A percentile compares a stretch with the other conserved stretches of the same genome.
phyloP scores from a whole-genome alignment of 768 basidiomycete genomes.

The Suillus plorans region DNA sequence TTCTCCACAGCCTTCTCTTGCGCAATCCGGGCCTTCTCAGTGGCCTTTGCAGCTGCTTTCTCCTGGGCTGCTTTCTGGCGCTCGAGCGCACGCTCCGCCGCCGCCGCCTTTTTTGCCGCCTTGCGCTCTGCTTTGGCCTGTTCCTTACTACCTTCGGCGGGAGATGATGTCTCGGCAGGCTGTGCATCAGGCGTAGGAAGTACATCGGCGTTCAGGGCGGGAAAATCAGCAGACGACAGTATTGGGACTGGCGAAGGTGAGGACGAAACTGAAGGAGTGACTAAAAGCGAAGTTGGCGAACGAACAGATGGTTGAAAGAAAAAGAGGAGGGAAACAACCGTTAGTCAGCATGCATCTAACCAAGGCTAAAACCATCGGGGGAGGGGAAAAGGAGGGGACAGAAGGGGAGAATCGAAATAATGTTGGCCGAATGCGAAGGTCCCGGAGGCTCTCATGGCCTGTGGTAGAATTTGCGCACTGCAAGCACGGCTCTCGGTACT shows the following conservation, averaged over 20 bases:
- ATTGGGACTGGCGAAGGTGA: slow-evolving; percentile 44
- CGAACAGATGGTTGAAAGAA: slow-evolving; percentile 27
- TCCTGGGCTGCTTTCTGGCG: slow-evolving; percentile 56
- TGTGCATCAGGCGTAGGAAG: slow-evolving; percentile 24
- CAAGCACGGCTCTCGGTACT: slow-evolving; percentile 89
- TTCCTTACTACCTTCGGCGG: slow-evolving; percentile 39
- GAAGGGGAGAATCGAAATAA: slow-evolving; percentile 35
- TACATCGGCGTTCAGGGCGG: slow-evolving; percentile 46
- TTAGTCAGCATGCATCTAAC: slow-evolving; percentile 34
- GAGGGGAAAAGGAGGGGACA: slow-evolving; percentile 21
- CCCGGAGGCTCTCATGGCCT: slow-evolving; percentile 55
- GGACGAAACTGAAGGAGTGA: slow-evolving; percentile 38
- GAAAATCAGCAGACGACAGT: slow-evolving; percentile 74
- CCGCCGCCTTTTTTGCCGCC: slow-evolving; percentile 63
- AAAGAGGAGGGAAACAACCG: slow-evolving; percentile 15
- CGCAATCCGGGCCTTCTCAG: not conserved
- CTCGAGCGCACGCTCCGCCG: slow-evolving; percentile 61
- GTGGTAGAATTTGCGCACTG: slow-evolving; percentile 82
- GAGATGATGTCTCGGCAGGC: slow-evolving; percentile 23
- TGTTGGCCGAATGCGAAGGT: slow-evolving; percentile 11
- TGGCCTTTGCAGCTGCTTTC: slow-evolving; percentile 45
- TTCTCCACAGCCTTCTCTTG: slow-evolving; percentile 48
- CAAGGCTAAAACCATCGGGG: slow-evolving; percentile 28
- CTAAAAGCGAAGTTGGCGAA: slow-evolving; percentile 41
- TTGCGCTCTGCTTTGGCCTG: slow-evolving; percentile 61